phyloP scores from a whole-genome alignment of 495 filamentous ascomycete genomes.

The Lineolata rhizophorae region DNA sequence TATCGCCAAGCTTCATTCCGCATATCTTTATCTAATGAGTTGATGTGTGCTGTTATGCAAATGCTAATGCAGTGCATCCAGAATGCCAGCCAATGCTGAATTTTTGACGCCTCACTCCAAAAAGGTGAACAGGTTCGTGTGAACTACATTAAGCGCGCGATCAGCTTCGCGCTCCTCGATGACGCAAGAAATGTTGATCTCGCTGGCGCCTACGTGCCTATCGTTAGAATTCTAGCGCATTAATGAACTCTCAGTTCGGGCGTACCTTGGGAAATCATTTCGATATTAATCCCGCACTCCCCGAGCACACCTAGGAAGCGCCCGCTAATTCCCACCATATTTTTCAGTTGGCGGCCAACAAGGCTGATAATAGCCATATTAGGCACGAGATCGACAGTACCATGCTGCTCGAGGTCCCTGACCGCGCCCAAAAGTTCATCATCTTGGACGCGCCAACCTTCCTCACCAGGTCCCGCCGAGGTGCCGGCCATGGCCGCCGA shows the following conservation, averaged over 20 bases:
- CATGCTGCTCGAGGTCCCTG: constrained; percentile 49
- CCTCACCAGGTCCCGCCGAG: too few relatives aligned
- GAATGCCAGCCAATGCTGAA: too few relatives aligned
- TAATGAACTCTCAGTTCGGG: constrained; percentile 4
- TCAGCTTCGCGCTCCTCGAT: constrained; percentile 79
- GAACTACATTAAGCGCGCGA: constrained; percentile 80
- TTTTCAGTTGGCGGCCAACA: constrained; percentile 86
- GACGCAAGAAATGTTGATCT: constrained; percentile 97
- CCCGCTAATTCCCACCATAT: constrained; percentile 77
- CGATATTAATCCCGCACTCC: constrained; percentile 74
- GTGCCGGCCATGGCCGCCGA: constrained; percentile 24
- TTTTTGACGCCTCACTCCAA: too few relatives aligned
- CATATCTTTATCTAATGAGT: too few relatives aligned
- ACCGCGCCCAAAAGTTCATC: constrained; percentile 17
- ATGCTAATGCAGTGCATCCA: too few relatives aligned
- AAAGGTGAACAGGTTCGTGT: constrained; percentile 64
- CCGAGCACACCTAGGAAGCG: constrained; percentile 49
- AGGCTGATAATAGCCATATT: constrained; percentile 84
- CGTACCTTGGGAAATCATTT: constrained; percentile 93
- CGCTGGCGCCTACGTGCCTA: constrained; percentile 56
- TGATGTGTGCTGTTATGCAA: too few relatives aligned
- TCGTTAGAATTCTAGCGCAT: constrained; percentile 7
- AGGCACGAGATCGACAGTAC: constrained; percentile 62
- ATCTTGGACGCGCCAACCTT: constrained; percentile 30
- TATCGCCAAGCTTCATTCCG: too few relatives aligned